Evolutionary conservation across 75 land plant species (phyloP).

Genomic region (Cunninghamia lanceolata): DNA sequence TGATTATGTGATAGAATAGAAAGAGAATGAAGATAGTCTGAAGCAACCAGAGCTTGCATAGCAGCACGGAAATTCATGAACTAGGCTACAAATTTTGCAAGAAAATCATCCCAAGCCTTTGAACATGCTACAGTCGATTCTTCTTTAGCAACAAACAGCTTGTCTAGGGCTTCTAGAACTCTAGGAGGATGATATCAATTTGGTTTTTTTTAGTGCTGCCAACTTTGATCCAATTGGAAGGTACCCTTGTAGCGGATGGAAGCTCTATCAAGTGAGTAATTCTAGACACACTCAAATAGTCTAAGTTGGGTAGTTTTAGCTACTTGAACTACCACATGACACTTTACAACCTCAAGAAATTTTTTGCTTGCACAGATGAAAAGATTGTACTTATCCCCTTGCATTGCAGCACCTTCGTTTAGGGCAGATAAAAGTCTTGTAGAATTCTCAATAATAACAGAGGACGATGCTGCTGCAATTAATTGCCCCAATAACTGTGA

Average conservation of each 20-base stretch:
- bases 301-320: constrained; percentile 53
- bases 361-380: constrained; percentile 49
- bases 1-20: constrained; percentile 82
- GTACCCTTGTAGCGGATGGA: constrained; percentile 62
- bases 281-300: constrained; percentile 78
- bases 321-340: constrained; percentile 59
- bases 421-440: constrained; percentile 64
- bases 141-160: constrained; percentile 76
- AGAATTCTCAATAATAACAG: constrained; percentile 54
- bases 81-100: constrained; percentile 57
- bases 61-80: constrained; percentile 84
- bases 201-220: constrained; percentile 83
- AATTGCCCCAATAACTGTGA: constrained; percentile 62
- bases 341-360: constrained; percentile 73
- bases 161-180: constrained; percentile 70
- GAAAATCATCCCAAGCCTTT: constrained; percentile 72
- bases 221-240: constrained; percentile 82
- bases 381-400: constrained; percentile 64
- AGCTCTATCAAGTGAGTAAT: constrained; percentile 86
- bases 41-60: constrained; percentile 86
- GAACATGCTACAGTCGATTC: constrained; percentile 60
- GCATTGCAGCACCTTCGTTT: constrained; percentile 78
- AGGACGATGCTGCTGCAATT: constrained; percentile 67
- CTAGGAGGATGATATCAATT: constrained; percentile 93
- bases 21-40: constrained; percentile 90